A percentile compares a stretch with the other conserved stretches of the same genome.
Conservation (phyloP, 1,284 basidiomycete species). For the Papiliotrema fonsecae region DNA sequence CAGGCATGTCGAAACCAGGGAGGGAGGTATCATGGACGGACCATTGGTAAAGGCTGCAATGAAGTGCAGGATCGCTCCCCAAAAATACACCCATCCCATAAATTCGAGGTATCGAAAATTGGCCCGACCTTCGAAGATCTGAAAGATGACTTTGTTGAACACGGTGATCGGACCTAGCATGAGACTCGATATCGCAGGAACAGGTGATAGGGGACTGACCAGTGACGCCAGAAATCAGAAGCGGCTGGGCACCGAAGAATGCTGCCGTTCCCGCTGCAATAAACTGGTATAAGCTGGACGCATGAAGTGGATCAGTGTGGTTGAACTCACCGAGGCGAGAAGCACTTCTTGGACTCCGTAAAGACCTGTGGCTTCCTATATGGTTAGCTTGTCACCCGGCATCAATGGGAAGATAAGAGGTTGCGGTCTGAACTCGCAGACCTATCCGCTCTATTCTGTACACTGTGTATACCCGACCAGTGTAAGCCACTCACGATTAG, state of each 20-base stretch:
- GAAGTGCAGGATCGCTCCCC: slow-evolving; percentile 91
- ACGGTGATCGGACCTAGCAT: slow-evolving; percentile 74
- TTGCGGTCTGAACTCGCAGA: too few relatives aligned
- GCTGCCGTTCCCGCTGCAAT: slow-evolving; percentile 91
- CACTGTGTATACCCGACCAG: neutral
- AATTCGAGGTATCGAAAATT: slow-evolving; percentile 74
- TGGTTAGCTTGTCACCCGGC: neutral
- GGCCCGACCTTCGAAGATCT: slow-evolving; percentile 55
- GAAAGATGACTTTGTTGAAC: slow-evolving; percentile 84
- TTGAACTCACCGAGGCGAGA: slow-evolving; percentile 40
- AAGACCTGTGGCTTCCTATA: slow-evolving; percentile 70
- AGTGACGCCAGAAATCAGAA: slow-evolving; percentile 91
- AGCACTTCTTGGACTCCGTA: slow-evolving; percentile 87
- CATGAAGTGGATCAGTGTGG: neutral
- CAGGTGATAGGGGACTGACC: slow-evolving; percentile 53
- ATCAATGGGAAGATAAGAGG: too few relatives aligned
- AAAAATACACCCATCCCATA: slow-evolving; percentile 86
- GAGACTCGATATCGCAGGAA: neutral
- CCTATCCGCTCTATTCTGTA: too few relatives aligned
- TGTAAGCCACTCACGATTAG: slow-evolving; percentile 58
- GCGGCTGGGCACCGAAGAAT: slow-evolving; percentile 81
- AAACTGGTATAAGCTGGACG: slow-evolving; percentile 53
- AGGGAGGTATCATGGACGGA: slow-evolving; percentile 39
- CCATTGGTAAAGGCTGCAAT: slow-evolving; percentile 78
- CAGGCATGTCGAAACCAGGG: neutral